Evolutionary conservation across 176 grass and related monocot species (phyloP).

Genomic region (Oryza punctata): DNA sequence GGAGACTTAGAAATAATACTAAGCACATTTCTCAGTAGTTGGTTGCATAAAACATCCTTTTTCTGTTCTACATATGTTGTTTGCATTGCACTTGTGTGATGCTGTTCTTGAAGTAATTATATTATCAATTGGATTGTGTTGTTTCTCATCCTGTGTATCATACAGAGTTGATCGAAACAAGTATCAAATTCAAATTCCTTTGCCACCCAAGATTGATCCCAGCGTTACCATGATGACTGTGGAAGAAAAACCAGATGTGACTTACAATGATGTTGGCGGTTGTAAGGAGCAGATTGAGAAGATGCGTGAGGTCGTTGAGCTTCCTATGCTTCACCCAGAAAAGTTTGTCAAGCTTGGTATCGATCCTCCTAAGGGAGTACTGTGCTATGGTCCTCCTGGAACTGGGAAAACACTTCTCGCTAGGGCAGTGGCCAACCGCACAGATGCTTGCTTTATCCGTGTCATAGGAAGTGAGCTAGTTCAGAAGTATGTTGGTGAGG

Average conservation of each 20-base stretch:
- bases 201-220: slow-evolving; percentile 78
- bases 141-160: slow-evolving; percentile 27
- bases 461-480: slow-evolving; percentile 80
- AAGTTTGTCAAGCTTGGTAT: slow-evolving; percentile 77
- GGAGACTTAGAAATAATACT: background rate
- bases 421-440: slow-evolving; percentile 71
- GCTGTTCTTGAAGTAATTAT: slow-evolving; percentile 11
- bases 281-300: slow-evolving; percentile 85
- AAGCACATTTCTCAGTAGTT: background rate
- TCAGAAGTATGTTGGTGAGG: slow-evolving; percentile 77
- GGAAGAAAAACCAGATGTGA: slow-evolving; percentile 80
- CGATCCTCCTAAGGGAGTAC: slow-evolving; percentile 72
- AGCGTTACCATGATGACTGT: slow-evolving; percentile 94
- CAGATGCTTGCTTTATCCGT: slow-evolving; percentile 76
- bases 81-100: background rate
- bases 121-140: background rate
- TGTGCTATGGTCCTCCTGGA: slow-evolving; percentile 75
- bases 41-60: background rate
- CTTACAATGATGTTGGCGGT: slow-evolving; percentile 82
- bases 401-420: slow-evolving; percentile 77
- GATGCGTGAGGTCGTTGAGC: slow-evolving; percentile 79
- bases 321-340: slow-evolving; percentile 84
- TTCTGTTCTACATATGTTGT: background rate
- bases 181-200: slow-evolving; percentile 79
- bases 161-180: slow-evolving; percentile 79